These are phyloP conservation scores for Sordariomycetes sp. DNA, from an alignment of 2,329 filamentous ascomycete species.

Conservation along the genomic window DNA sequence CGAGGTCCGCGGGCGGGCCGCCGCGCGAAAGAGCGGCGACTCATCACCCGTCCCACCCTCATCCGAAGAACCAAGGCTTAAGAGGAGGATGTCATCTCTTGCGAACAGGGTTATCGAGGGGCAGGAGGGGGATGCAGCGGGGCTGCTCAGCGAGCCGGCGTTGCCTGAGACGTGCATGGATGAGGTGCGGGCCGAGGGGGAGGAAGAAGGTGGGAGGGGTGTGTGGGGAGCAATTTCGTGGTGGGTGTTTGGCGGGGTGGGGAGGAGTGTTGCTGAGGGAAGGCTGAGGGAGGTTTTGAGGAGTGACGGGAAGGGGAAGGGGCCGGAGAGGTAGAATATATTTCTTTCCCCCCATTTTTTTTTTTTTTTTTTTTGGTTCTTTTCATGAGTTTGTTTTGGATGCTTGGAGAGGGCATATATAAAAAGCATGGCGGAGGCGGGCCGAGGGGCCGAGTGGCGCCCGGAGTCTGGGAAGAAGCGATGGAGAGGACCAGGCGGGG, in stretches of 20 bases:
- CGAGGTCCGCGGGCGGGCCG: slow-evolving; percentile 35
- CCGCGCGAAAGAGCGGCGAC: slow-evolving; percentile 16
- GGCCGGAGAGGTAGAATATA: slow-evolving; percentile 16
- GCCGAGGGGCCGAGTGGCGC: no score
- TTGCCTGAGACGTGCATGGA: slow-evolving; percentile 41
- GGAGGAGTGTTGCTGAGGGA: slow-evolving; percentile 29
- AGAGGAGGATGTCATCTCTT: background rate
- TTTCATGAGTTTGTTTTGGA: no score
- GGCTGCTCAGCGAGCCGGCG: slow-evolving; percentile 41
- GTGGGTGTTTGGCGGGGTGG: slow-evolving; percentile 9
- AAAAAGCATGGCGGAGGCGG: background rate
- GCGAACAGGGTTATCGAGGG: background rate
- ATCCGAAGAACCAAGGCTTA: slow-evolving; percentile 8
- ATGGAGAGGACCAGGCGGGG: background rate
- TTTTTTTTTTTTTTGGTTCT: background rate
- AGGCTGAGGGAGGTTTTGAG: slow-evolving; percentile 40
- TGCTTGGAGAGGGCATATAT: background rate
- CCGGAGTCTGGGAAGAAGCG: no score
- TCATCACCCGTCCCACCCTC: slow-evolving; percentile 14
- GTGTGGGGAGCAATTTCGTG: slow-evolving; percentile 7
- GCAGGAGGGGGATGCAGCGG: slow-evolving; percentile 12
- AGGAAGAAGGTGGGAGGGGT: background rate
- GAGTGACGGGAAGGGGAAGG: slow-evolving; percentile 18
- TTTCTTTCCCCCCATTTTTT: slow-evolving; percentile 11
- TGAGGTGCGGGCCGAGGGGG: slow-evolving; percentile 17